Conservation (phyloP, 1,284 basidiomycete species). For the Boletus hoseneyae region DNA sequence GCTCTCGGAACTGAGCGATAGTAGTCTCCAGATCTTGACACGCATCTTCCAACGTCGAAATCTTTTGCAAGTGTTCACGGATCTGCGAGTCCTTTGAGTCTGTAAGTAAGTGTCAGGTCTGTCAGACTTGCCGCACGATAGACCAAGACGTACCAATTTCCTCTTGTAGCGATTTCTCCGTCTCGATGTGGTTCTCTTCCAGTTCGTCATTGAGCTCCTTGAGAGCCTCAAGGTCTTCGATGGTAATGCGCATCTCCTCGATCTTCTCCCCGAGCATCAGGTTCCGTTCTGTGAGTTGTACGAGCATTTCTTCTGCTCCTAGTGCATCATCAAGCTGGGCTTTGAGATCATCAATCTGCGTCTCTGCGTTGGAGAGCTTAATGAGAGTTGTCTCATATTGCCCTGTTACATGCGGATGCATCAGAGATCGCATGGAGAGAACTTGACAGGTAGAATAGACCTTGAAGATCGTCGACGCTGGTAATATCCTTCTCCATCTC, state of each 20-base stretch:
- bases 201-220: conserved; percentile 97
- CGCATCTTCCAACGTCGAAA: conserved; percentile 68
- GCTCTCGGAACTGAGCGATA: conserved; percentile 86
- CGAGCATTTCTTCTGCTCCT: conserved; percentile 94
- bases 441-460: conserved; percentile 34
- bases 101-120: conserved; percentile 30
- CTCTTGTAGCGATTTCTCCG: conserved; percentile 88
- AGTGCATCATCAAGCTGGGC: conserved; percentile 93
- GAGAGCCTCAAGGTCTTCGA: conserved; percentile 94
- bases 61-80: conserved; percentile 63
- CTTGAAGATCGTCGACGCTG: conserved; percentile 65
- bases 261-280: conserved; percentile 93
- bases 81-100: conserved; percentile 72
- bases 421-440: conserved; percentile 16
- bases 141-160: conserved; percentile 66
- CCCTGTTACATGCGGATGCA: conserved; percentile 40
- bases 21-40: conserved; percentile 86
- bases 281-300: conserved; percentile 94
- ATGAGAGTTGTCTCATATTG: conserved; percentile 78
- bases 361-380: conserved; percentile 82
- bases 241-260: conserved; percentile 92
- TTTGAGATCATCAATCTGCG: conserved; percentile 92
- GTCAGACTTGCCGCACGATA: background rate
- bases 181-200: conserved; percentile 94
- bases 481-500: conserved; percentile 90